A percentile compares a stretch with the other conserved stretches of the same genome.
Evolutionary conservation across 768 basidiomycete genomes (phyloP).

Genomic region (Trametes punicea): DNA sequence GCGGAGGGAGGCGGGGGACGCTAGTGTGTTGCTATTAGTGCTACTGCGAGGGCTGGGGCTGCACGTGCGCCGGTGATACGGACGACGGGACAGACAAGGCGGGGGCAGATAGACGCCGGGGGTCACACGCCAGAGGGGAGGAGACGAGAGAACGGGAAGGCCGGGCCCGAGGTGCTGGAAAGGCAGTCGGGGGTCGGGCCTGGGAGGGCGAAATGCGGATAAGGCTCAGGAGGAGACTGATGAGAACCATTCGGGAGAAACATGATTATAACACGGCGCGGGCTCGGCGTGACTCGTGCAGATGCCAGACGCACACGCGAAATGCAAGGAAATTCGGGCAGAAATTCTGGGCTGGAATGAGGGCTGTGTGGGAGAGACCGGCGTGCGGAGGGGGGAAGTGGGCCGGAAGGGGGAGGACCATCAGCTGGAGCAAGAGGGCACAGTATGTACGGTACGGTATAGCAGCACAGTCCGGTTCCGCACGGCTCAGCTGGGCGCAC

Average conservation of each 20-base stretch:
- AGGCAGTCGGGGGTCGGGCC: constrained; percentile 18
- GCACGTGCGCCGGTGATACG: constrained; percentile 21
- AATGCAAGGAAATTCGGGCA: background rate
- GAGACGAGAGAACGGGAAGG: constrained; percentile 5
- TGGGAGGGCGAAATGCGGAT: constrained; percentile 20
- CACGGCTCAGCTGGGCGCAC: too few relatives aligned
- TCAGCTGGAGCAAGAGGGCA: too few relatives aligned
- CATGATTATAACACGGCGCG: background rate
- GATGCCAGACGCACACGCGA: constrained; percentile 3
- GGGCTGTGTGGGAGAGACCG: too few relatives aligned
- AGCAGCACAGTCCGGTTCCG: too few relatives aligned
- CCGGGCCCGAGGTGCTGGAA: constrained; percentile 8
- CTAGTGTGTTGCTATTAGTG: too few relatives aligned
- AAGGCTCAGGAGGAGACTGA: constrained; percentile 17
- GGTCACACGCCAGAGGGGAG: constrained; percentile 19
- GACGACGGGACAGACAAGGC: constrained; percentile 7
- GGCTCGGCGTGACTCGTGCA: constrained; percentile 9
- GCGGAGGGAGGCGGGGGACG: background rate
- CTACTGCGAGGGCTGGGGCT: background rate
- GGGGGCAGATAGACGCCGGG: constrained; percentile 7
- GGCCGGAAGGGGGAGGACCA: too few relatives aligned
- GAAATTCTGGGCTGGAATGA: background rate
- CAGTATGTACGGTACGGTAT: too few relatives aligned
- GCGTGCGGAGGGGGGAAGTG: too few relatives aligned
- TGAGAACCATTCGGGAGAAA: constrained; percentile 15